Conservation (phyloP, 2,329 filamentous ascomycete genomes). For the Monosporascus sp. region DNA sequence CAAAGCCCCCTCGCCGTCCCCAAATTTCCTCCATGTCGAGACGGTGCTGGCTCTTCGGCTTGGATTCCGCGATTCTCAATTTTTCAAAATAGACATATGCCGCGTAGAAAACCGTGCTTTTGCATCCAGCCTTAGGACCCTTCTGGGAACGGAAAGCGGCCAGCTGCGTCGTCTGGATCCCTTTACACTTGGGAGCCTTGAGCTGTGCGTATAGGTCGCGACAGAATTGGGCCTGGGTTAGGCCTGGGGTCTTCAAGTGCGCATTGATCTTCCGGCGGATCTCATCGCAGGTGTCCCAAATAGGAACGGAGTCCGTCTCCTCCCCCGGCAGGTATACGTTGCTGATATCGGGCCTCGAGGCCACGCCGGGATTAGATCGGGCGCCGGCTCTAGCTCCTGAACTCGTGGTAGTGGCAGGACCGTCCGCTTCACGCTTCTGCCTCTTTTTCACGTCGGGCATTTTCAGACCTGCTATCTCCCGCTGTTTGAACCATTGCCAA, state of each 20-base stretch:
- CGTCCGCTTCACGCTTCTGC: slow-evolving; percentile 2
- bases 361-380: background rate
- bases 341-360: slow-evolving; percentile 28
- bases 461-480: slow-evolving; percentile 12
- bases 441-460: slow-evolving; percentile 15
- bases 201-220: slow-evolving; percentile 33
- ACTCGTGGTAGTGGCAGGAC: background rate
- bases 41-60: slow-evolving; percentile 46
- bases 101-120: slow-evolving; percentile 43
- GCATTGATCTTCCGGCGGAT: slow-evolving; percentile 50
- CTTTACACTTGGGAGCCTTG: slow-evolving; percentile 24
- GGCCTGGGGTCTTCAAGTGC: slow-evolving; percentile 35
- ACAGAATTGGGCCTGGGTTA: slow-evolving; percentile 45
- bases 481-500: slow-evolving; percentile 14
- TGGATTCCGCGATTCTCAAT: slow-evolving; percentile 42
- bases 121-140: slow-evolving; percentile 40
- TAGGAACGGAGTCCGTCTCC: slow-evolving; percentile 33
- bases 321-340: slow-evolving; percentile 38
- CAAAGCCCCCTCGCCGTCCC: slow-evolving; percentile 3
- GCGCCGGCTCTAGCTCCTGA: slow-evolving; percentile 1
- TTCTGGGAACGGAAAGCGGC: slow-evolving; percentile 43
- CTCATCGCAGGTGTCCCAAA: slow-evolving; percentile 54
- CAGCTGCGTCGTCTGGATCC: slow-evolving; percentile 35
- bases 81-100: slow-evolving; percentile 57
- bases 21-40: slow-evolving; percentile 39